Base-by-base conservation (phyloP, 768 basidiomycete species). In the Mycena sanguinolenta region DNA sequence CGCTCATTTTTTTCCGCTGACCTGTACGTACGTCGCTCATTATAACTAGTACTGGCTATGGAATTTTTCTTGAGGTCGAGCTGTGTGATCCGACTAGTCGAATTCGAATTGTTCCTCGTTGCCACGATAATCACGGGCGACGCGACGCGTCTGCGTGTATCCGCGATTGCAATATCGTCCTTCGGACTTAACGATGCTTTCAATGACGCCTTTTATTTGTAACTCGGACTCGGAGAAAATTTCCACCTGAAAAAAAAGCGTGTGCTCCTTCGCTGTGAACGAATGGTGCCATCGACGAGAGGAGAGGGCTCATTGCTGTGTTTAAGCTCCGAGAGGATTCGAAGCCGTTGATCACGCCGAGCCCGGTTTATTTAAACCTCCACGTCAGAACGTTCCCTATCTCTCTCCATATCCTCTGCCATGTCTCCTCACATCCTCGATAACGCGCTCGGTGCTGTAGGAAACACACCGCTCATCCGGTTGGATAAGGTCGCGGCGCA, bases 401-500 rank as follows among this genome's bases (percentile, higher is more conserved):
- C 19, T n/a, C 3, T 50, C 13, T 59, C n/a, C n/a, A n/a, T n/a
- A n/a, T 67, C 57, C 21, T 27, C 52, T 30, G 25, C 62, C 58
- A 83, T 82, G 82, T 76, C 80, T 64, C 77, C 84, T 54, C 85
- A 81, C 12, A 87, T 98, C 49, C 86, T 98, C 50, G 88, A 94
- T 72, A 91, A 85, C 44, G 94, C 93, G 5, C 89, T 96, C 46
- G 95, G 90, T 30, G 95, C 94, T 12, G 90, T 99, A 14, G 97
- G 97, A 3, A 86, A 94, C 73, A 99, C 98, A 0, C 98, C 97
- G 4, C 88, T 99, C 74, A 88, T 99, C 73, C 88, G 95, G 58
- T 87, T 98, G 9, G 90, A 94, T 82, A 91, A 90, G 77, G 87
- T 98, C 16, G 93, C 95, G 9, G 80, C 84, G 36, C 85, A 86